A percentile compares a stretch with the other conserved stretches of the same genome.
phyloP scores from a whole-genome alignment of 2,329 filamentous ascomycete species.

The Hypoxylon sp. region DNA sequence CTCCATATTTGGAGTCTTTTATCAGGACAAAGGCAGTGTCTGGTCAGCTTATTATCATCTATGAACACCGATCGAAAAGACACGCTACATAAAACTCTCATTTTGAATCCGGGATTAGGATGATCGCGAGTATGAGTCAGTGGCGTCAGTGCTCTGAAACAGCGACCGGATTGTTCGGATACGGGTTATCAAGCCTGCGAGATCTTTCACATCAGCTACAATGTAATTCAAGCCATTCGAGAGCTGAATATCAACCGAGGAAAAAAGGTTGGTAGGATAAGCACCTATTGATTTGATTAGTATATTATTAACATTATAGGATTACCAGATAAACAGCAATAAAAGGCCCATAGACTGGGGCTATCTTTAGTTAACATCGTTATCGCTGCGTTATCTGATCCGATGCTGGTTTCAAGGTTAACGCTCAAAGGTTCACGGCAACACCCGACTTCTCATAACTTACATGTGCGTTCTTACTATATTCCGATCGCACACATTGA shows the following conservation, averaged over 20 bases:
- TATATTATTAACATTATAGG: conserved; percentile 27
- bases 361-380: conserved; percentile 16
- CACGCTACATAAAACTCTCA: conserved; percentile 4
- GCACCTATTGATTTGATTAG: conserved; percentile 22
- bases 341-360: background rate
- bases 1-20: background rate
- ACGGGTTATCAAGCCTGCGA: background rate
- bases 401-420: conserved; percentile 13
- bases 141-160: conserved; percentile 1
- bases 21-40: background rate
- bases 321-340: conserved; percentile 21
- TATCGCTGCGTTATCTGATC: conserved; percentile 23
- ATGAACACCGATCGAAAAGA: conserved; percentile 8
- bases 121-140: conserved; percentile 1
- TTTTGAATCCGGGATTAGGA: background rate
- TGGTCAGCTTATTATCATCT: conserved; percentile 11
- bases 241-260: background rate
- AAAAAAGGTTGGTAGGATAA: background rate
- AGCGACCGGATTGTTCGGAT: conserved; percentile 5
- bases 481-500: conserved; percentile 2
- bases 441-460: conserved; percentile 19
- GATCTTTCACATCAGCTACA: background rate
- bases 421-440: conserved; percentile 10
- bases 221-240: background rate
- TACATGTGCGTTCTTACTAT: conserved; percentile 14